Conservation (phyloP, 192 early-diverging fungal genomes). For the Neocallimastix lanati region DNA sequence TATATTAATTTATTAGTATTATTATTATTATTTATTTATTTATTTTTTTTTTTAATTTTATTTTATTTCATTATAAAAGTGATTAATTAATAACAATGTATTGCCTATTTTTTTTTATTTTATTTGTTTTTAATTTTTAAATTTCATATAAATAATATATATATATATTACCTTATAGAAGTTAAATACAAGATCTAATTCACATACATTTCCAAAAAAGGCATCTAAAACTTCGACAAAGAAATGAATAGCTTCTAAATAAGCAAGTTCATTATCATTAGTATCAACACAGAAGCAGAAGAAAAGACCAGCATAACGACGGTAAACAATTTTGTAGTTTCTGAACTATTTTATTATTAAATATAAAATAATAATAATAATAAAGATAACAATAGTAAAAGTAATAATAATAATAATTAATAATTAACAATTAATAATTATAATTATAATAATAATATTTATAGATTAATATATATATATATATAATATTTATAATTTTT, state of each 20-base stretch:
- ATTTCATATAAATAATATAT: too few species aligned
- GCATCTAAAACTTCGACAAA: constrained; percentile 97
- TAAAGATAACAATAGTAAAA: too few species aligned
- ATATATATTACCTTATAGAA: constrained; percentile 59
- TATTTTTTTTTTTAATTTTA: too few species aligned
- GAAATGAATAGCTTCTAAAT: constrained; percentile 92
- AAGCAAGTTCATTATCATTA: constrained; percentile 92
- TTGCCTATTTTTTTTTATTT: too few species aligned
- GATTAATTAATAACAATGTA: too few species aligned
- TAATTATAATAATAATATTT: too few species aligned
- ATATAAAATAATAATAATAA: too few species aligned
- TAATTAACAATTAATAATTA: too few species aligned
- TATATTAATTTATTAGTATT: background rate
- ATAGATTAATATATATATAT: too few species aligned
- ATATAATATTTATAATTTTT: background rate
- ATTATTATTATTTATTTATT: constrained; percentile 1
- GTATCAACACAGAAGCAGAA: constrained; percentile 98
- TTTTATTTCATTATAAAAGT: too few species aligned
- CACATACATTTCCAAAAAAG: constrained; percentile 97
- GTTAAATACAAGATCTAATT: constrained; percentile 95
- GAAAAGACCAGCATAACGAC: constrained; percentile 83
- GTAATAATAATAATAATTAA: too few species aligned
- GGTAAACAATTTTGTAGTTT: constrained; percentile 95
- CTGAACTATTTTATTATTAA: constrained; percentile 44
- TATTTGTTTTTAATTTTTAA: too few species aligned